A percentile compares a stretch with the other conserved stretches of the same genome.
phyloP scores from a whole-genome alignment of 768 basidiomycete species.

The Mycena leptocephala region DNA sequence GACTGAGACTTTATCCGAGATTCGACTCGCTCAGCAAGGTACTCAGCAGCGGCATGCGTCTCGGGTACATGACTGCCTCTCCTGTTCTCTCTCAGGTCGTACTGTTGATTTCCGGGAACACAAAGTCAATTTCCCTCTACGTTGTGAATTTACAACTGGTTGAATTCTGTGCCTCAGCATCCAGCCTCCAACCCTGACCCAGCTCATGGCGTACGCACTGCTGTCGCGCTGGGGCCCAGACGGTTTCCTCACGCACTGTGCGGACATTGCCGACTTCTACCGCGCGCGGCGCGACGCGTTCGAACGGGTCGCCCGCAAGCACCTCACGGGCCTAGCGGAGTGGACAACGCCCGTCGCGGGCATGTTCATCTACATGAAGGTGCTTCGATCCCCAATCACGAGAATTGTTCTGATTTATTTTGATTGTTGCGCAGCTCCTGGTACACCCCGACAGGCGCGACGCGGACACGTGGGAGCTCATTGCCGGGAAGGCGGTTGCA shows the following conservation, averaged over 20 bases:
- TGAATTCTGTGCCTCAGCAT: constrained; percentile 53
- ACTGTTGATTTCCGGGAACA: constrained; percentile 62
- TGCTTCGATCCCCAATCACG: too few species aligned
- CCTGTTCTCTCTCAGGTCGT: constrained; percentile 67
- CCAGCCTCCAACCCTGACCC: constrained; percentile 63
- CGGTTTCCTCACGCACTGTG: constrained; percentile 73
- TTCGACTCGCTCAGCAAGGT: constrained; percentile 85
- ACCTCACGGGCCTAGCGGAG: constrained; percentile 74
- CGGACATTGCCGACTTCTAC: constrained; percentile 71
- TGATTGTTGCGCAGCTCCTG: not conserved
- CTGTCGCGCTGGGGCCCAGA: constrained; percentile 73
- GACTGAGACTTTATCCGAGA: constrained; percentile 52
- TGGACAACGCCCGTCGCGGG: constrained; percentile 72
- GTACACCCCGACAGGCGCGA: not conserved
- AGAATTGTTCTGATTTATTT: not conserved
- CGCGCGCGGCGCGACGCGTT: constrained; percentile 72
- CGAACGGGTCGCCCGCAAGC: constrained; percentile 70
- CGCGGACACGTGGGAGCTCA: not conserved
- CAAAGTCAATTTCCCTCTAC: constrained; percentile 66
- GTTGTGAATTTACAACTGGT: constrained; percentile 41
- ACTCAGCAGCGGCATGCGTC: constrained; percentile 69
- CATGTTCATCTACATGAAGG: constrained; percentile 81
- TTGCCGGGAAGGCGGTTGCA: constrained; percentile 5
- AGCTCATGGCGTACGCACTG: constrained; percentile 64
- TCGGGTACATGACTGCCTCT: constrained; percentile 79